phyloP scores from a whole-genome alignment of 225 moss, liverwort and hornwort species.

The Pseudisothecium myosuroides region DNA sequence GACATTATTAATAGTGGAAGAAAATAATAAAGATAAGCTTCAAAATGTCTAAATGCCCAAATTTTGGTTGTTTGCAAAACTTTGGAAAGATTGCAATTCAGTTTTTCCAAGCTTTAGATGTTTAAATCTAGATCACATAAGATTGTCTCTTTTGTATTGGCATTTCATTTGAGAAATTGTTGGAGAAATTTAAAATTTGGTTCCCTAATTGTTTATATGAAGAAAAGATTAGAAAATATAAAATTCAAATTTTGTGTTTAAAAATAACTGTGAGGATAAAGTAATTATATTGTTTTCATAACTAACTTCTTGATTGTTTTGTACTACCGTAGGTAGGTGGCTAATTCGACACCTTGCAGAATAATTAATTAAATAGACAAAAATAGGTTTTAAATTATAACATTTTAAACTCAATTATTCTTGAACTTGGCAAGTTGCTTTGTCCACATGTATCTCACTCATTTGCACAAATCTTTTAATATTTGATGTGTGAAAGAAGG shows the following conservation, averaged over 20 bases:
- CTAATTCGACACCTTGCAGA: neutral
- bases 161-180: neutral
- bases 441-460: no score
- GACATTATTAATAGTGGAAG: no score
- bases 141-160: neutral
- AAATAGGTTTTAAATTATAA: no score
- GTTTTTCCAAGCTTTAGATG: neutral
- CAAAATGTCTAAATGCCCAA: accelerated
- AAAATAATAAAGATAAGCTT: accelerated
- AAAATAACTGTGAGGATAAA: accelerated
- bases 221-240: neutral
- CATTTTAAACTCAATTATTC: no score
- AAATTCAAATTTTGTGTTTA: neutral
- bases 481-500: accelerated
- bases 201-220: neutral
- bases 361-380: no score
- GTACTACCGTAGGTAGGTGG: accelerated
- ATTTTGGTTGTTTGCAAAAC: neutral
- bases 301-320: neutral
- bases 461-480: no score
- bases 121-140: neutral
- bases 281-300: neutral
- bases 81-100: accelerated
- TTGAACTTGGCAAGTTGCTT: no score
- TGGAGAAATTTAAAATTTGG: neutral